Percentiles rank a stretch among this genome's conserved stretches.
Conservation (phyloP, 768 basidiomycete genomes). For the Phanerodontia chrysosporium region DNA sequence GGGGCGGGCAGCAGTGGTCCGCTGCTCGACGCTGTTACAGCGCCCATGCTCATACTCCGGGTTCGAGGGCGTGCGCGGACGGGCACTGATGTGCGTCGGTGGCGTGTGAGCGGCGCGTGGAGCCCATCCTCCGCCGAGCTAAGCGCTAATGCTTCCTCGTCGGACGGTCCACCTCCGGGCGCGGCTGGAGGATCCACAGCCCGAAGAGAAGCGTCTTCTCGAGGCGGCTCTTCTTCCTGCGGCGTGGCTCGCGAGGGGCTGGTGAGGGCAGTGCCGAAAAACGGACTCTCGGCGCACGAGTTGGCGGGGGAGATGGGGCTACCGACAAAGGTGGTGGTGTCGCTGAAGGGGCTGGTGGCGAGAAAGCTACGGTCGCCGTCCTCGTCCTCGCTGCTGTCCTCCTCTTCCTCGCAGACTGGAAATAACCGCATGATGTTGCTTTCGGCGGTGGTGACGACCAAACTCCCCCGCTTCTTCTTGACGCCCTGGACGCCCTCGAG, state of each 20-base stretch:
- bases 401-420: constrained; percentile 28
- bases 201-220: neutral
- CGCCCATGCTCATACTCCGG: neutral
- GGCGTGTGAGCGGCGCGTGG: neutral
- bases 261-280: neutral
- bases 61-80: constrained; percentile 7
- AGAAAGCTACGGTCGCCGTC: neutral
- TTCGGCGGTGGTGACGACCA: constrained; percentile 22
- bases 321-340: too few relatives aligned
- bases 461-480: constrained; percentile 10
- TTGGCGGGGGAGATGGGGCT: too few relatives aligned
- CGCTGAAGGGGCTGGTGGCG: neutral
- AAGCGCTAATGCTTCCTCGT: neutral
- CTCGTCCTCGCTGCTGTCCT: constrained; percentile 18
- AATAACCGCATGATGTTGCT: constrained; percentile 24
- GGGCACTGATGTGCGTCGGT: constrained; percentile 8
- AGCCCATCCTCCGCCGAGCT: constrained; percentile 2
- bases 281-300: neutral
- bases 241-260: neutral
- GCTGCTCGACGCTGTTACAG: neutral
- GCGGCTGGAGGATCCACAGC: neutral
- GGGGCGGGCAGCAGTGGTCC: neutral
- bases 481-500: neutral
- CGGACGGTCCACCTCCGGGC: neutral
- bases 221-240: neutral